phyloP scores from a whole-genome alignment of 1,139 yeast species.

The Yamadazyma dushanensis region DNA sequence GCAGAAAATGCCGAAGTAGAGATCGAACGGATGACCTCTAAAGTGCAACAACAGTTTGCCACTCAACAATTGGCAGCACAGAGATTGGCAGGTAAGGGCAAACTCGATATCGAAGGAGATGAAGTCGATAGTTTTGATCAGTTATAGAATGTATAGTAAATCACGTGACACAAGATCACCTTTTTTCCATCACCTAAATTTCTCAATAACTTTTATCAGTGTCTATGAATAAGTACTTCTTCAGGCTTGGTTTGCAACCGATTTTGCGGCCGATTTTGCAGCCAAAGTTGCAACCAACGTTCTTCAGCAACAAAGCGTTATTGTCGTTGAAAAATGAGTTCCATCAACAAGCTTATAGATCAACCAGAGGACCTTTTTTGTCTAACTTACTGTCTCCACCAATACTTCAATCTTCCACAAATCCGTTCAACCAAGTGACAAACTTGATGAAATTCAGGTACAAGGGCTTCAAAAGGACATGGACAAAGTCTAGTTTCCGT shows the following conservation, averaged over 20 bases:
- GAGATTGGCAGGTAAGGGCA: slow-evolving; percentile 73
- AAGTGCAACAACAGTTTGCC: slow-evolving; percentile 79
- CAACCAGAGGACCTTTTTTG: background rate
- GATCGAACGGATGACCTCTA: slow-evolving; percentile 84
- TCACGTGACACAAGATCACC: background rate
- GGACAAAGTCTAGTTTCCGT: background rate
- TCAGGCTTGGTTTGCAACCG: too few relatives aligned
- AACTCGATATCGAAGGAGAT: slow-evolving; percentile 62
- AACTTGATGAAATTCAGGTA: background rate
- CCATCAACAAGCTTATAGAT: background rate
- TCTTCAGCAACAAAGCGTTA: slow-evolving; percentile 15
- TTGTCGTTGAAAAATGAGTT: slow-evolving; percentile 7
- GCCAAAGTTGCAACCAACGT: too few relatives aligned
- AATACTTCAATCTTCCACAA: slow-evolving; percentile 21
- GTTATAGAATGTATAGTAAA: background rate
- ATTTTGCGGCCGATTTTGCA: too few relatives aligned
- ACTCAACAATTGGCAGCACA: slow-evolving; percentile 73
- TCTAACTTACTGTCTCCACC: slow-evolving; percentile 5
- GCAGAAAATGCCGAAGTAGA: slow-evolving; percentile 85
- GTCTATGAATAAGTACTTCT: too few relatives aligned
- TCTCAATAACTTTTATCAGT: too few relatives aligned
- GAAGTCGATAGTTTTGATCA: slow-evolving; percentile 13
- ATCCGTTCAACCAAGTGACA: slow-evolving; percentile 11
- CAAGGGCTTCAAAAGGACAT: background rate
- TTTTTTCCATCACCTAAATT: too few relatives aligned